Evolutionary conservation across 2,329 filamentous ascomycete species (phyloP), one percentile per base, ranked within the genome.

Genomic region (Gnomoniopsis sp.): DNA sequence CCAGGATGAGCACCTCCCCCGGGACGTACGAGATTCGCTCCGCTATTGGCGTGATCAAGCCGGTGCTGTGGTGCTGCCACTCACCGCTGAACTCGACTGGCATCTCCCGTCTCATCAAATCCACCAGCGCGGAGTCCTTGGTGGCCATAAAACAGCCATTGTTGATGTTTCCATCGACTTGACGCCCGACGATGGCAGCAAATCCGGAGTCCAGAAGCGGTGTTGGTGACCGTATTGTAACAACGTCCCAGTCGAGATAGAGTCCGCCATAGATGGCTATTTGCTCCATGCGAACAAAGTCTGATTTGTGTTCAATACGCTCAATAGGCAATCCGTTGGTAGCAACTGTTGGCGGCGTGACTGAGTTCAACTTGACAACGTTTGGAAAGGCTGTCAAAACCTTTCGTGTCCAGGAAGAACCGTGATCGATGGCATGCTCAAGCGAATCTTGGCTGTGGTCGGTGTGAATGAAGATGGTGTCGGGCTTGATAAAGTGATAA

Each of bases 201-300:
- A 70, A 71, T 1, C 66, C 68, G 2, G 61, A 51, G 11, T 53
- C 26, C 12, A 66, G 64, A 3, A 70, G 61, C 3, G 57, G 57
- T 11, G 52, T 49, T 21, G 69, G 34, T 10, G 66, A 61, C 12
- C 65, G 66, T 1, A 70, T 59, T 2, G 66, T 62, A 3, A 69
- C 53, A 2, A 64, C 66, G 51, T 70, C 69, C n/a, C 58, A 60
- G 61, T 71, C 69, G 3, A 70, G 58, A 55, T 71, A 71, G 10
- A 70, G 47, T 6, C 69, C 68, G 41, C 69, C 69, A 26, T 63
- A 62, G 3, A 61, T 21, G 6, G 59, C 56, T 15, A 71, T 55
- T 12, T 63, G 63, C 10, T 63, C 54, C n/a, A 68, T 58, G 19
- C 69, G 68, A 3, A 69, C 23, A 33, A 70, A 67, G 59, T 70